Percentiles rank a stretch among this genome's conserved stretches.
Evolutionary conservation across 805 yeast species (phyloP).

Genomic region (Huiozyma naganishii): DNA sequence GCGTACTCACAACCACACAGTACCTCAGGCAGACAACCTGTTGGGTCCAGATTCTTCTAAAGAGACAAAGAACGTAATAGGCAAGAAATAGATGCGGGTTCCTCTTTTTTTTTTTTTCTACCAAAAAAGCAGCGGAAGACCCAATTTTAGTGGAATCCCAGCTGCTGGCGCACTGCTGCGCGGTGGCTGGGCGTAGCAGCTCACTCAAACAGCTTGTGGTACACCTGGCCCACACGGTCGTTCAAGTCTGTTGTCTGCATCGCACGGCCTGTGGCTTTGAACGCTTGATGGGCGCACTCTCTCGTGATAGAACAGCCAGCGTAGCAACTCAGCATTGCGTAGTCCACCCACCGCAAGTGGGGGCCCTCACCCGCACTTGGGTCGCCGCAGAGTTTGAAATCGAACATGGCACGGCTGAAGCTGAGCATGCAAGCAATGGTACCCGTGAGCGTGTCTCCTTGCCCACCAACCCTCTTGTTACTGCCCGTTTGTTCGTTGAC

Average conservation of each 20-base stretch:
- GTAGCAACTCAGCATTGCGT: slow-evolving; percentile 46
- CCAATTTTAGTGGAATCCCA: too few relatives aligned
- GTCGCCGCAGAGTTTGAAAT: slow-evolving; percentile 47
- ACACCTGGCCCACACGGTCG: slow-evolving; percentile 54
- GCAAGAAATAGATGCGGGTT: too few relatives aligned
- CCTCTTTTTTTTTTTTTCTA: too few relatives aligned
- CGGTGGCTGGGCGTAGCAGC: too few relatives aligned
- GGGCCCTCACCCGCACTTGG: slow-evolving; percentile 17
- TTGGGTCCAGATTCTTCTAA: too few relatives aligned
- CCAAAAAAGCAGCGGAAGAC: too few relatives aligned
- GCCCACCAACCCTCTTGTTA: slow-evolving; percentile 82
- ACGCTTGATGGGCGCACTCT: slow-evolving; percentile 56
- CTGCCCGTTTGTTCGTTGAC: slow-evolving; percentile 49
- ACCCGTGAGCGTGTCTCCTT: slow-evolving; percentile 90
- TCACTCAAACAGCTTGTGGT: slow-evolving; percentile 17
- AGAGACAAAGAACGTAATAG: too few relatives aligned
- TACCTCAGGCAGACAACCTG: too few relatives aligned
- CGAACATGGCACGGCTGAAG: slow-evolving; percentile 64
- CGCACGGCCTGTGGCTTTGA: slow-evolving; percentile 51
- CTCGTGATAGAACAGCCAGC: slow-evolving; percentile 67
- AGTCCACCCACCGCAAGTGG: slow-evolving; percentile 25
- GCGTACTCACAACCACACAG: too few relatives aligned
- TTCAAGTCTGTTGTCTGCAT: slow-evolving; percentile 83
- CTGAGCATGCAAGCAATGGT: slow-evolving; percentile 70
- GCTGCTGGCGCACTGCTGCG: too few relatives aligned